These are phyloP conservation scores for Boletus rubroflammeus DNA, from an alignment of 768 basidiomycete species.

Conservation along the genomic window DNA sequence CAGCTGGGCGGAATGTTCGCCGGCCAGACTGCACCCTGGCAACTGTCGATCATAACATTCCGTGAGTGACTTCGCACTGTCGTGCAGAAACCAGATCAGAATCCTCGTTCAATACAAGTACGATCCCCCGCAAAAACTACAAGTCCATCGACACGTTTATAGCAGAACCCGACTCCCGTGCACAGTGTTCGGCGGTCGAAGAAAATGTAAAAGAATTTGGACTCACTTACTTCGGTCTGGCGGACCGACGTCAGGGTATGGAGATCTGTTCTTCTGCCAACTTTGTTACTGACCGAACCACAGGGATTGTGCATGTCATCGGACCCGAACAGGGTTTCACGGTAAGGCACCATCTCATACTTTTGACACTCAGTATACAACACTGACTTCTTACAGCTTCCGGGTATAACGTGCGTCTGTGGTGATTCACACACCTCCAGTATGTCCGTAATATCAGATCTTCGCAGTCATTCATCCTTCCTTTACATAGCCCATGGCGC, in stretches of 20 bases:
- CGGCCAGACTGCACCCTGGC: conserved; percentile 87
- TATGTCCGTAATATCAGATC: conserved; percentile 35
- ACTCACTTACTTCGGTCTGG: conserved; percentile 88
- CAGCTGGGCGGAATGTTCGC: conserved; percentile 72
- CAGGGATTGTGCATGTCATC: conserved; percentile 85
- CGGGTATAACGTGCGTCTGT: conserved; percentile 81
- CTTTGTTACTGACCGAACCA: conserved; percentile 16
- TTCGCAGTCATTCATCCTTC: not conserved
- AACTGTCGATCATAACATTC: conserved; percentile 86
- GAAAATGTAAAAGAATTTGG: conserved; percentile 91
- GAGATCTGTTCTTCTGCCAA: not conserved
- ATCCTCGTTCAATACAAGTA: conserved; percentile 39
- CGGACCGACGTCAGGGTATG: conserved; percentile 80
- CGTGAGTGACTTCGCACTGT: conserved; percentile 46
- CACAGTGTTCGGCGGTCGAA: conserved; percentile 79
- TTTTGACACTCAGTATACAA: not conserved
- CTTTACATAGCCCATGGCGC: conserved; percentile 71
- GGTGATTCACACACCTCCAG: conserved; percentile 94
- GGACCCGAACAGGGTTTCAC: conserved; percentile 95
- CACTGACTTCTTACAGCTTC: conserved; percentile 43
- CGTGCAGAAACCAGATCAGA: not conserved
- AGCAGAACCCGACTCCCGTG: conserved; percentile 78
- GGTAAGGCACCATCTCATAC: conserved; percentile 34
- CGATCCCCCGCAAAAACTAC: conserved; percentile 71
- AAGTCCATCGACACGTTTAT: conserved; percentile 71